Base-by-base conservation (phyloP, 176 grass and related monocot genomes). In the Poa pratensis region DNA sequence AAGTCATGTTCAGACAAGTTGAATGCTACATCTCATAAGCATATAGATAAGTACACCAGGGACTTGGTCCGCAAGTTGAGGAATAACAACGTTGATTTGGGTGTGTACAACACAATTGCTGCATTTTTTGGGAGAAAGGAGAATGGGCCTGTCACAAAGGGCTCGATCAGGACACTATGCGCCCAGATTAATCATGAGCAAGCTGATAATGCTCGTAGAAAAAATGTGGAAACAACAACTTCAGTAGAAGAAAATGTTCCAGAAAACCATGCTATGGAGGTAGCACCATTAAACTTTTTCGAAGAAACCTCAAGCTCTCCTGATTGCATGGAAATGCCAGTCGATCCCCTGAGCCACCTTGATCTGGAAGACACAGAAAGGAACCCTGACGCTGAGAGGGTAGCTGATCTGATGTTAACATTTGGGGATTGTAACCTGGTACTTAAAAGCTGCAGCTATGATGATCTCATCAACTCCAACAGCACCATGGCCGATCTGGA, bases 1-100 rank as follows among this genome's bases (percentile, higher is more conserved):
- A 30, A 5, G 46, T 17, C 71, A 26, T 75, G 48, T 51, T 49
- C 45, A 75, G 48, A 75, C 15, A 75, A 75, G 71, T 17, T 75
- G 46, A 27, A 9, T 30, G 51, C 3, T 24, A 7, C 71, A 75
- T 75, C 71, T 30, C 71, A 75, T 75, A 75, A 75, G 71, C 71
- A 75, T 75, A 49, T 75, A 75, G 71, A 75, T 51, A 75, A 51
- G 45, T 30, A 75, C 71, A 75, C 71, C 14, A 75, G 71, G 71
- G 46, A 75, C 26, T 51, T 75, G 45, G 71, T 75, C 28, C 71
- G 24, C 15, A 49, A 75, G 46, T 75, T 75, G 48, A 51, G 71
- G 71, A 49, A 30, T 49, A 75, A 75, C 48, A 75, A 75, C 19
- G 71, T 75, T 30, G 48, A 75, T 75, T 75, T 75, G 26, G 71